These are phyloP conservation scores for Nakaseomyces uthaithaninus DNA, from an alignment of 1,139 yeast genomes.

Conservation along the genomic window DNA sequence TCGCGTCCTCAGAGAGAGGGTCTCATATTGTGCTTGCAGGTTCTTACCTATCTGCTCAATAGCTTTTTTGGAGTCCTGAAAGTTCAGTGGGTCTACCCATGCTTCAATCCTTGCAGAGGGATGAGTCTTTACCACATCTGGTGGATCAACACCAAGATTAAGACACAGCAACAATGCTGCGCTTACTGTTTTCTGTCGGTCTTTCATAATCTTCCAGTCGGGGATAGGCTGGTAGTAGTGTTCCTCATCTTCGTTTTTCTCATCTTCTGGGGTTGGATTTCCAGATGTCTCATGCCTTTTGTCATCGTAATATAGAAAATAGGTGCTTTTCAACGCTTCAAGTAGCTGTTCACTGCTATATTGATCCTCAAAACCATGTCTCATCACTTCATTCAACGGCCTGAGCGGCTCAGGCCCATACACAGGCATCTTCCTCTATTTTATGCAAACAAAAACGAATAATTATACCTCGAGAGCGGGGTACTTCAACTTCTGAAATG, in stretches of 20 bases:
- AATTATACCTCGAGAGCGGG: too few relatives aligned
- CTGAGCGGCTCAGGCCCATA: constrained; percentile 33
- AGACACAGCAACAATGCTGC: constrained; percentile 88
- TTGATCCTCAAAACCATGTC: constrained; percentile 80
- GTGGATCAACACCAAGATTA: constrained; percentile 94
- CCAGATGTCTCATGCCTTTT: constrained; percentile 90
- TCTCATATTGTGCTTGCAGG: constrained; percentile 82
- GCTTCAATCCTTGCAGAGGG: constrained; percentile 92
- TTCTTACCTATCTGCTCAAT: constrained; percentile 85
- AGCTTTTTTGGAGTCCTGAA: constrained; percentile 83
- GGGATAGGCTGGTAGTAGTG: constrained; percentile 58
- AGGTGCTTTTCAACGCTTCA: constrained; percentile 57
- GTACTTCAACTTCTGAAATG: too few relatives aligned
- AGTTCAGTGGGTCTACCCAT: constrained; percentile 85
- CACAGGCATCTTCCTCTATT: constrained; percentile 20
- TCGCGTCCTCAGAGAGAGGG: constrained; percentile 75
- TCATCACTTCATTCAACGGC: constrained; percentile 47
- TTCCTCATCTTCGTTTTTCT: constrained; percentile 39
- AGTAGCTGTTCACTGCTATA: constrained; percentile 54
- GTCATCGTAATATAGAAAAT: constrained; percentile 75
- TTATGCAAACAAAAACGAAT: too few relatives aligned
- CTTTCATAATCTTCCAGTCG: constrained; percentile 89
- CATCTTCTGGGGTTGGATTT: constrained; percentile 59
- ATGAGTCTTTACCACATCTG: constrained; percentile 87
- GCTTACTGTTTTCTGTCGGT: constrained; percentile 86